Evolutionary conservation across 2,329 filamentous ascomycete species (phyloP).

Genomic region (Colletotrichum shisoi): DNA sequence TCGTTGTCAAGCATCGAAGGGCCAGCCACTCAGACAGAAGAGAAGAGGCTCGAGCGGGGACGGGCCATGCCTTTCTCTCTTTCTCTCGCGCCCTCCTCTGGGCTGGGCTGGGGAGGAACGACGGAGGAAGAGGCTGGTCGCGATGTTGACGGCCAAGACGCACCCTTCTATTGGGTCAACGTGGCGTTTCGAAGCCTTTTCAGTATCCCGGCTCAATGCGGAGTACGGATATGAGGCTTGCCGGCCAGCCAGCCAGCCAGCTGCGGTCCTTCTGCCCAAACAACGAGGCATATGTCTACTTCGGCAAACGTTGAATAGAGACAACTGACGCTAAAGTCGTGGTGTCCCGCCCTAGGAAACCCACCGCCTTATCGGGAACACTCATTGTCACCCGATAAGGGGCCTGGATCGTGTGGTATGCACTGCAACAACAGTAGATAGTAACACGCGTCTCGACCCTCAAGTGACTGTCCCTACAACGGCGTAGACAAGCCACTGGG

Average conservation of each 20-base stretch:
- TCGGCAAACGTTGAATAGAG: not conserved
- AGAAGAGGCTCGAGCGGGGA: conserved; percentile 12
- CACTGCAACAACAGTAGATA: not conserved
- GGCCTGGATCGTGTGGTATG: conserved; percentile 4
- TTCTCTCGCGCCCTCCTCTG: too few species aligned
- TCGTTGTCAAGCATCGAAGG: conserved; percentile 9
- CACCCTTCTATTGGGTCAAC: conserved; percentile 9
- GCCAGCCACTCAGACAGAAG: conserved; percentile 7
- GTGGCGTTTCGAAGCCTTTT: conserved; percentile 6
- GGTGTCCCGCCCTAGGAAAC: not conserved
- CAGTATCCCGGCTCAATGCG: not conserved
- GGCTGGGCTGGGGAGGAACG: not conserved
- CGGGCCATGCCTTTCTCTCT: not conserved
- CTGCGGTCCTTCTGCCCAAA: not conserved
- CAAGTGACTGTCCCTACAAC: not conserved
- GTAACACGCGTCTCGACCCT: not conserved
- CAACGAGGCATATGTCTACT: not conserved
- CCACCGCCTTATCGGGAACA: not conserved
- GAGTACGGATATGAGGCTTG: too few species aligned
- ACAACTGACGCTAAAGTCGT: conserved; percentile 4
- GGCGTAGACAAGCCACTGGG: not conserved
- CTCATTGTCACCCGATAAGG: not conserved
- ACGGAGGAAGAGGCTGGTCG: conserved; percentile 4
- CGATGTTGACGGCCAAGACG: conserved; percentile 6
- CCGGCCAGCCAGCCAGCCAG: not conserved